Evolutionary conservation across 768 basidiomycete species (phyloP), one percentile per base, ranked within the genome.

Genomic region (Panaeolus cyanescens): DNA sequence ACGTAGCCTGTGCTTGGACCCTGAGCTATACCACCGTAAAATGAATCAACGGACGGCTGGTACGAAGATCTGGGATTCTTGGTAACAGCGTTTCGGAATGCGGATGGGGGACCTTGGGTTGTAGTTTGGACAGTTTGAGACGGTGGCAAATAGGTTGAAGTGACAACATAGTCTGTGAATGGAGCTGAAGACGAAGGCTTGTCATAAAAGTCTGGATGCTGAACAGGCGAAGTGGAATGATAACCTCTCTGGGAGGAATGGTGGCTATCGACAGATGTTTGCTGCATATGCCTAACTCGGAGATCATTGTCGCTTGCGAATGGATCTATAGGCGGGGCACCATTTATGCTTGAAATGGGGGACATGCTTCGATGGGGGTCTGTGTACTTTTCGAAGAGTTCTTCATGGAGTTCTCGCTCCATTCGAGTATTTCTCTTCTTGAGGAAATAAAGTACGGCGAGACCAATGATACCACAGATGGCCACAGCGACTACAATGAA

Each of bases 1-100:
- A 28, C 4, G 45, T 50, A 50, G 45, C 45, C 45, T 6, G 45
- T 50, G 1, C 22, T 25, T 5, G 45, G 45, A 25, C 45, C 45
- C 45, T 50, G 45, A 2, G 45, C 25, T 8, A 50, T 50, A 15
- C 45, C 75, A 31, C 79, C 78, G 56, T 77, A 80, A 64, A 79
- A 80, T 1, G 79, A 80, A 67, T 80, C 79, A 59, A 77, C 66
- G 28, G 77, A 78, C 20, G 67, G 69, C 42, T 75, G 75, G 56
- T 72, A 70, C 20, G 68, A 70, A 28, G 60, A 39, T 9, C 45
- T 50, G 19, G 74, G 72, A 42, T 64, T 64, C 39, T 73, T 71
- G 19, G 56, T 61, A 36, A 59, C 59, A 25, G 58, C 59, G 33
- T 59, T 59, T 32, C 66, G 66, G 64, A 60, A 66, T 3, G 63